Base-by-base conservation (phyloP, 2,329 filamentous ascomycete genomes). In the Aspergillus luchuensis region DNA sequence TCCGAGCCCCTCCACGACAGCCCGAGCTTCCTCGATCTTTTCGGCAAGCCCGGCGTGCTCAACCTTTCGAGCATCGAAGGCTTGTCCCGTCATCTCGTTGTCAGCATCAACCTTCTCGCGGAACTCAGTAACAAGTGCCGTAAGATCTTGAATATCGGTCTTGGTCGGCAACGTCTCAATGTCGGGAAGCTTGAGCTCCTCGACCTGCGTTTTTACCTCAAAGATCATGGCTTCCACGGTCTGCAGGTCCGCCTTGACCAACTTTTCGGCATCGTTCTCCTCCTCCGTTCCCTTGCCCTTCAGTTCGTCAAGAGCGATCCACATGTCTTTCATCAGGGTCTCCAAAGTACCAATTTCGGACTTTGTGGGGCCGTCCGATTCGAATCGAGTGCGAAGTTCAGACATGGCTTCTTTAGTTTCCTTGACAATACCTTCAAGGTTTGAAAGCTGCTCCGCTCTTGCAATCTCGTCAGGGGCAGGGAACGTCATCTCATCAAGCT, bases 161-260 rank as follows among this genome's bases (percentile, higher is more conserved):
- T 92, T 96, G 5, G 87, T 87, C 1, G 92, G 87, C 3, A 96
- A 77, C 1, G 84, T 81, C 1, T 89, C 88, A 5, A 91, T 81
- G 69, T 95, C 89, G 1, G 89, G 87, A 57, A 89, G 82, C 36
- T 87, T 82, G 69, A 95, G 85, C 57, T 90, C 87, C 48, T 92
- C 89, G 8, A 97, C 81, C 28, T 89, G 86, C 4, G 84, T 82
- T 78, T 96, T 97, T 75, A 96, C 88, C 64, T 97, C 92, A n/a
- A 91, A 85, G 33, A 92, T 91, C 45, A 94, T 84, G 0, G 91
- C 84, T 65, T 92, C 91, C 7, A 98, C 85, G 1, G 91, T 86
- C 64, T 95, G 91, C 4, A 97, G 81, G 67, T 97, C 91, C 0
- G 87, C 86, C 78, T 96, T 97, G 53, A 88, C 90, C 23, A 94